These are phyloP conservation scores for Oryza longistaminata DNA, from an alignment of 176 grass and related monocot genomes.

Conservation along the genomic window DNA sequence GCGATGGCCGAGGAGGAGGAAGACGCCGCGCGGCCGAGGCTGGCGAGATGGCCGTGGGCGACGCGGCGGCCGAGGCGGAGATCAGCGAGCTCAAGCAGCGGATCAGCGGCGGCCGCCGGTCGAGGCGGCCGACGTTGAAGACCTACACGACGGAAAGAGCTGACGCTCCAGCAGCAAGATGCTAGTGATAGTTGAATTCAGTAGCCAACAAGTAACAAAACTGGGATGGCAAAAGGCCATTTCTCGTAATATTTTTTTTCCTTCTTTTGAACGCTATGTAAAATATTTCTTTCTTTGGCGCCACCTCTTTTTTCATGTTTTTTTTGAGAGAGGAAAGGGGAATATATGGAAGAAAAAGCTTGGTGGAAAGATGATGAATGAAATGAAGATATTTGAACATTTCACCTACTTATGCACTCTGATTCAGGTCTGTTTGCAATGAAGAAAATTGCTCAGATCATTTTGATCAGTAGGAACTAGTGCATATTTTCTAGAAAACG, in stretches of 20 bases:
- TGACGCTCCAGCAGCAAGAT: constrained; percentile 30
- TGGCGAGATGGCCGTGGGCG: constrained; percentile 60
- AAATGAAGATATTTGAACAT: not conserved
- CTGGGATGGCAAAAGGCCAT: constrained; percentile 33
- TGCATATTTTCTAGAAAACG: not conserved
- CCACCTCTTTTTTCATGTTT: constrained; percentile 46
- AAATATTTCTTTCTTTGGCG: constrained; percentile 10
- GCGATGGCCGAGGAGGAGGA: not conserved
- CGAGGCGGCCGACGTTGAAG: constrained; percentile 68
- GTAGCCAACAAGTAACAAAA: not conserved
- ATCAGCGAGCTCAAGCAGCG: constrained; percentile 80
- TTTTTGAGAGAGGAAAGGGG: constrained; percentile 42
- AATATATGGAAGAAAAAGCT: constrained; percentile 1
- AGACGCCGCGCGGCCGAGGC: not conserved
- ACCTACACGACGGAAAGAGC: constrained; percentile 80
- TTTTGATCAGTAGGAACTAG: not conserved
- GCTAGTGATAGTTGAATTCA: not conserved
- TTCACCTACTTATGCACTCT: not conserved
- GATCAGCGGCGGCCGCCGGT: constrained; percentile 54
- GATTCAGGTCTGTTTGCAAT: not conserved
- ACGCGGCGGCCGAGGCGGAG: constrained; percentile 47
- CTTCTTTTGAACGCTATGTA: not conserved
- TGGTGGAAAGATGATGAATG: not conserved
- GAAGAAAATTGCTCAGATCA: not conserved
- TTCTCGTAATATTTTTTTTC: not conserved